Conservation (phyloP, 768 basidiomycete genomes). For the Agaricus blazei region DNA sequence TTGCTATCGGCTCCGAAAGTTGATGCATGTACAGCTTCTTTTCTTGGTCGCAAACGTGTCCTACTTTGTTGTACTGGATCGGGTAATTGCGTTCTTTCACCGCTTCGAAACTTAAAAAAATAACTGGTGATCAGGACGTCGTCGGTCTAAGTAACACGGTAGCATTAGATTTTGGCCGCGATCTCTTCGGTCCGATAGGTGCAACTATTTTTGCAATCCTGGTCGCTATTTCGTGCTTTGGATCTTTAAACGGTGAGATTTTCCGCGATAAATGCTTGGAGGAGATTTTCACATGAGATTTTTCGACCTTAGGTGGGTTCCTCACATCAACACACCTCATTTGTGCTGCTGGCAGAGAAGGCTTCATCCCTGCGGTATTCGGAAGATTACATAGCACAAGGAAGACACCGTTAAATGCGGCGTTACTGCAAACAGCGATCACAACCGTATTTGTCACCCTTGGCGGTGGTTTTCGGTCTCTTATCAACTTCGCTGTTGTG, state of each 20-base stretch:
- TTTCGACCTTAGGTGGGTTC: conserved; percentile 45
- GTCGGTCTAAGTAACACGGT: conserved; percentile 83
- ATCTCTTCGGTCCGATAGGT: conserved; percentile 82
- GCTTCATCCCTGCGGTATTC: conserved; percentile 82
- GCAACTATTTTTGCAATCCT: conserved; percentile 83
- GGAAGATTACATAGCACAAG: conserved; percentile 68
- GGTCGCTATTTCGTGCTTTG: conserved; percentile 94
- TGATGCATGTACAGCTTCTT: conserved; percentile 41
- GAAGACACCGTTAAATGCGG: conserved; percentile 85
- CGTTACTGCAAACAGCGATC: conserved; percentile 69
- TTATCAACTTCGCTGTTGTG: conserved; percentile 88
- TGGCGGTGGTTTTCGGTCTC: conserved; percentile 83
- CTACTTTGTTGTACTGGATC: conserved; percentile 92
- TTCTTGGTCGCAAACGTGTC: conserved; percentile 83
- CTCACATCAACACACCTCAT: conserved; percentile 83
- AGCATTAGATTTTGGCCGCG: conserved; percentile 88
- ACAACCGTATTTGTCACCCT: conserved; percentile 76
- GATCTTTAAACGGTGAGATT: conserved; percentile 77
- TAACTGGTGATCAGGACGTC: conserved; percentile 31
- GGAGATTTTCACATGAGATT: conserved; percentile 1
- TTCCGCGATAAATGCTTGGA: neutral
- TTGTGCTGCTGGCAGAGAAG: conserved; percentile 83
- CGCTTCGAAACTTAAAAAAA: conserved; percentile 1
- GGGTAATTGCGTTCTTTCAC: conserved; percentile 31
- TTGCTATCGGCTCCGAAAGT: neutral